Evolutionary conservation across 1,284 basidiomycete genomes (phyloP), one percentile per base, ranked within the genome.

Genomic region (Phylloboletellus chloephorus): DNA sequence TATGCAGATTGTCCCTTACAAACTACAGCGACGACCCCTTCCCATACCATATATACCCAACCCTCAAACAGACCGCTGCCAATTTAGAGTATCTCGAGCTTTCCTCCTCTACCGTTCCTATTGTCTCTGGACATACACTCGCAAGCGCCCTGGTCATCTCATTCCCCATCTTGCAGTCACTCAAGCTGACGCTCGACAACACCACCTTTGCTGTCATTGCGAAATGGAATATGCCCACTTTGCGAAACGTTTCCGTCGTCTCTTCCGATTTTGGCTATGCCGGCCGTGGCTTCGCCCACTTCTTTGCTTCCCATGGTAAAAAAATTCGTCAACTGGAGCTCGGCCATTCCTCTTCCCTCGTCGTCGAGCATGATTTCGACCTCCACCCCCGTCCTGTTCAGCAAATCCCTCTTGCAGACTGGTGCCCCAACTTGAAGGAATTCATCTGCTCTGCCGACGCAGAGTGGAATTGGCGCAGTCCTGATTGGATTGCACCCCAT

Each of bases 401-500:
- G 32, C 56, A 53, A 31, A 67, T 76, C 9, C 71, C 72, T 7
- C 68, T 85, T 10, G 76, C 74, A 12, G 65, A 67, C 13, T 79
- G 77, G 73, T 82, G 78, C 47, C 81, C 82, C 0, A 76, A 79
- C 49, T 65, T 85, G 28, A 66, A 65, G 25, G 72, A 82, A 53
- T 79, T 86, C 54, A 78, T 86, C 39, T 83, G 82, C 53, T 75
- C 72, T 34, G 82, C 82, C 3, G 79, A 84, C 46, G 81, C 82
- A 2, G 81, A 82, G 52, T 86, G 82, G 82, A 80, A 84, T 49
- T 86, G 82, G 83, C 72, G 76, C 51, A 71, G 68, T 39, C 83
- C 83, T 0, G 82, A 86, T 54, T 83, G 80, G 79, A 82, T 86
- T 49, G 79, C 82, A n/a, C 82, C 83, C 2, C 83, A 86, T 47